Evolutionary conservation across 352 stramenopile genomes (phyloP).

Genomic region (Phytophthora podocarpi): DNA sequence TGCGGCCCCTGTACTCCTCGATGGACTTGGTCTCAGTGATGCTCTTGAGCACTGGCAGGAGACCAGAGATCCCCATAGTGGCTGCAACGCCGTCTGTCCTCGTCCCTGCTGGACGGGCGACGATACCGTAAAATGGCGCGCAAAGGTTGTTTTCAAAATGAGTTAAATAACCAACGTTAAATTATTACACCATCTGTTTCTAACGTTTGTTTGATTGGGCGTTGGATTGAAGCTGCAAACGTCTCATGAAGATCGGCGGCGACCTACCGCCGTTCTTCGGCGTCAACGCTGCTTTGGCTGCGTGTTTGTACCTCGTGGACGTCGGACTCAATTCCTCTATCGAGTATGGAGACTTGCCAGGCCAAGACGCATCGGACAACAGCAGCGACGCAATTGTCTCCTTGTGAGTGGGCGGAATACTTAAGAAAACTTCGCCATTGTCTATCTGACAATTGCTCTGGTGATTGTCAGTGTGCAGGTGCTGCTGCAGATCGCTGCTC

Average conservation of each 20-base stretch:
- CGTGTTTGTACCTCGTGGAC: slow-evolving; percentile 55
- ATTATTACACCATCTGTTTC: neutral
- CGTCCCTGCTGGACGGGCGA: slow-evolving; percentile 32
- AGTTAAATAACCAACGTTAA: slow-evolving; percentile 25
- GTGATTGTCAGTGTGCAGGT: slow-evolving; percentile 68
- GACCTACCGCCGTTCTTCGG: slow-evolving; percentile 41
- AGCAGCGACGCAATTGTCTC: slow-evolving; percentile 52
- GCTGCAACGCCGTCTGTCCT: neutral
- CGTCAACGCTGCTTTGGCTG: slow-evolving; percentile 45
- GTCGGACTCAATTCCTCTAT: slow-evolving; percentile 64
- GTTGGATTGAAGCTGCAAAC: neutral
- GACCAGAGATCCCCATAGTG: slow-evolving; percentile 63
- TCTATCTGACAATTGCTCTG: neutral
- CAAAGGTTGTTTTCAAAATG: too few relatives aligned
- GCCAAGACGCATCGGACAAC: slow-evolving; percentile 31
- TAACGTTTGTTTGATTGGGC: neutral
- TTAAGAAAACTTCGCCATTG: too few relatives aligned
- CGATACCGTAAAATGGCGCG: slow-evolving; percentile 46
- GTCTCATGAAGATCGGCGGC: slow-evolving; percentile 19
- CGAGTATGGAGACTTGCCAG: slow-evolving; percentile 61
- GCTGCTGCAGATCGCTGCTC: slow-evolving; percentile 61
- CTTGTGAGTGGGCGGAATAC: slow-evolving; percentile 56
- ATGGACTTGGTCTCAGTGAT: slow-evolving; percentile 69
- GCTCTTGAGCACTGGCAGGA: slow-evolving; percentile 76
- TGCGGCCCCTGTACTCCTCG: slow-evolving; percentile 59